Conservation (phyloP, 192 early-diverging fungal genomes). For the Geranomyces variabilis region DNA sequence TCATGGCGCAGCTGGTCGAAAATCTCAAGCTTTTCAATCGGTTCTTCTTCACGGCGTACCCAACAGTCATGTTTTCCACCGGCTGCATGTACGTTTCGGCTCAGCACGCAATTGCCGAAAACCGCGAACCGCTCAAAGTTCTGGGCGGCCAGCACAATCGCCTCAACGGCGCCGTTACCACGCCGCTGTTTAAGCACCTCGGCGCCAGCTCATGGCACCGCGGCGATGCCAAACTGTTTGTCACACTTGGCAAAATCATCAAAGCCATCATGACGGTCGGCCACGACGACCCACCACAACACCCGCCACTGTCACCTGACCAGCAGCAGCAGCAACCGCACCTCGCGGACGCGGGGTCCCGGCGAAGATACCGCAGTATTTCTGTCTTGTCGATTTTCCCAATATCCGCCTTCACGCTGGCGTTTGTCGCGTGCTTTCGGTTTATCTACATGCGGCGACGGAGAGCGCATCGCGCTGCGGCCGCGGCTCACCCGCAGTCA, state of each 20-base stretch:
- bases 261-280: constrained; percentile 27
- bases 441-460: constrained; percentile 6
- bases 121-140: constrained; percentile 25
- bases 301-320: not conserved
- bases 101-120: constrained; percentile 12
- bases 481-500: too few relatives aligned
- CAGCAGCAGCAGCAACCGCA: not conserved
- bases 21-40: constrained; percentile 30
- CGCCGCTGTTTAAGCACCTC: constrained; percentile 34
- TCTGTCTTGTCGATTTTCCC: not conserved
- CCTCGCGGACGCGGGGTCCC: not conserved
- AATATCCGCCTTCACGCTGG: not conserved
- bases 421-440: constrained; percentile 5
- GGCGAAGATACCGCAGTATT: not conserved
- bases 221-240: constrained; percentile 35
- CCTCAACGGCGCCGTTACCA: constrained; percentile 20
- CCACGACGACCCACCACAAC: not conserved
- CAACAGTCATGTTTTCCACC: constrained; percentile 46
- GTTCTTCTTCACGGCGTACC: constrained; percentile 37
- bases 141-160: constrained; percentile 33
- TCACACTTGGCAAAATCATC: constrained; percentile 9
- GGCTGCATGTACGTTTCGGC: constrained; percentile 45
- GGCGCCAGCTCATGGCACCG: constrained; percentile 36
- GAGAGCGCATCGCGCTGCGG: not conserved
- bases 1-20: constrained; percentile 34